Percentiles rank a stretch among this genome's conserved stretches.
These are phyloP conservation scores for Hypoxylon sp. DNA, from an alignment of 2,329 filamentous ascomycete genomes.

Conservation along the genomic window DNA sequence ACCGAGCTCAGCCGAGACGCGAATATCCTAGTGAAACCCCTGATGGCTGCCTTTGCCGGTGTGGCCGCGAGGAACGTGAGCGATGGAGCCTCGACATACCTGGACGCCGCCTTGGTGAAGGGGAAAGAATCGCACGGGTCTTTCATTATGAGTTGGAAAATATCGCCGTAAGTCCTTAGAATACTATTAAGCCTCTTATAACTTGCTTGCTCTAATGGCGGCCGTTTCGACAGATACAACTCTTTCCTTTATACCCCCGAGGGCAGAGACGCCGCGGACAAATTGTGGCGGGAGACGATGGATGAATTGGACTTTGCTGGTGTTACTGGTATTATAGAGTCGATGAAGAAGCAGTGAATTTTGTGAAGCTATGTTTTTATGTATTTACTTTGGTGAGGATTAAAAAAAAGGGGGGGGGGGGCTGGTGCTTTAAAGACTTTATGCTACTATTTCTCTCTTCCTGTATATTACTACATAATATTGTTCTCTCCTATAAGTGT, in stretches of 20 bases:
- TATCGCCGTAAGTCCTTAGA: slow-evolving; percentile 59
- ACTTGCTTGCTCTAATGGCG: slow-evolving; percentile 2
- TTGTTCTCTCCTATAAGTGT: too few species aligned
- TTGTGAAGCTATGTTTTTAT: too few species aligned
- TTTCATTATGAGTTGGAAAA: slow-evolving; percentile 64
- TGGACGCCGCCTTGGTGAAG: slow-evolving; percentile 63
- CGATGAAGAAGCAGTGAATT: slow-evolving; percentile 26
- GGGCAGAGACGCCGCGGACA: slow-evolving; percentile 21
- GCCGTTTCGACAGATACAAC: slow-evolving; percentile 20
- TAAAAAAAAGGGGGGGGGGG: too few species aligned
- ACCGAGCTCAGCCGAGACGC: slow-evolving; percentile 59
- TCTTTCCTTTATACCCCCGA: slow-evolving; percentile 37
- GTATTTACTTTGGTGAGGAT: too few species aligned
- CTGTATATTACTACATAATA: too few species aligned
- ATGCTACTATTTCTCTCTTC: too few species aligned
- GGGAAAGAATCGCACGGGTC: slow-evolving; percentile 67
- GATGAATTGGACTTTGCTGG: slow-evolving; percentile 5
- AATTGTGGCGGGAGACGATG: slow-evolving; percentile 22
- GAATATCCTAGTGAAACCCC: slow-evolving; percentile 37
- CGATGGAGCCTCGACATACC: slow-evolving; percentile 62
- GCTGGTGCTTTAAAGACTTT: too few species aligned
- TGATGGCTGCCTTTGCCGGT: slow-evolving; percentile 5
- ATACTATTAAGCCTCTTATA: neutral
- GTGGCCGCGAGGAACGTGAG: slow-evolving; percentile 49
- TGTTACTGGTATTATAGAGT: slow-evolving; percentile 31